These are phyloP conservation scores for Aechmea fasciata DNA, from an alignment of 176 grass and related monocot species.

Conservation along the genomic window DNA sequence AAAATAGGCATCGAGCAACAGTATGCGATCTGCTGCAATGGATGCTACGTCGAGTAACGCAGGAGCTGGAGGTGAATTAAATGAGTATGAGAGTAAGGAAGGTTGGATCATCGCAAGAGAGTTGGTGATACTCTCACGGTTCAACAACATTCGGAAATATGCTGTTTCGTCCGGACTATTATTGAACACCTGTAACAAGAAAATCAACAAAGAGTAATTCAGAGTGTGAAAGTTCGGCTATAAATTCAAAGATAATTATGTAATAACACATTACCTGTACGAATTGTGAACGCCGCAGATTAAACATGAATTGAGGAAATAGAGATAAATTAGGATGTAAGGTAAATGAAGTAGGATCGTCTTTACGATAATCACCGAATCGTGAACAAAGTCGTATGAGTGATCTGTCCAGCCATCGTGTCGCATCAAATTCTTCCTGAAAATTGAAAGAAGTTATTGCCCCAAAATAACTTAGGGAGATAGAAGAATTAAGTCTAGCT, in stretches of 20 bases:
- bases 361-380: slow-evolving; percentile 95
- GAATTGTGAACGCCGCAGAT: slow-evolving; percentile 88
- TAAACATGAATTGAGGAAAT: slow-evolving; percentile 99
- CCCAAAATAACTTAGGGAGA: background rate
- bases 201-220: background rate
- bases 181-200: slow-evolving; percentile 79
- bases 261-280: slow-evolving; percentile 57
- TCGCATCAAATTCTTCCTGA: slow-evolving; percentile 93
- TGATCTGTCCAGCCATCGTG: slow-evolving; percentile 92
- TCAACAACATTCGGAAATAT: slow-evolving; percentile 94
- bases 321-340: slow-evolving; percentile 91
- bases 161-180: slow-evolving; percentile 99
- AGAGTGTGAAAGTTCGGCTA: background rate
- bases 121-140: slow-evolving; percentile 82
- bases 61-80: slow-evolving; percentile 69
- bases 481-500: too few species aligned
- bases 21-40: slow-evolving; percentile 78
- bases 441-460: background rate
- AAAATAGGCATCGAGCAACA: slow-evolving; percentile 94
- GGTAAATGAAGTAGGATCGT: slow-evolving; percentile 84
- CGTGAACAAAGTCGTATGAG: slow-evolving; percentile 84
- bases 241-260: slow-evolving; percentile 1
- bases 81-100: slow-evolving; percentile 81
- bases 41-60: slow-evolving; percentile 88
- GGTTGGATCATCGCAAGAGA: slow-evolving; percentile 98